Base-by-base conservation (phyloP, 495 filamentous ascomycete genomes). In the Penicillium crystallinum region DNA sequence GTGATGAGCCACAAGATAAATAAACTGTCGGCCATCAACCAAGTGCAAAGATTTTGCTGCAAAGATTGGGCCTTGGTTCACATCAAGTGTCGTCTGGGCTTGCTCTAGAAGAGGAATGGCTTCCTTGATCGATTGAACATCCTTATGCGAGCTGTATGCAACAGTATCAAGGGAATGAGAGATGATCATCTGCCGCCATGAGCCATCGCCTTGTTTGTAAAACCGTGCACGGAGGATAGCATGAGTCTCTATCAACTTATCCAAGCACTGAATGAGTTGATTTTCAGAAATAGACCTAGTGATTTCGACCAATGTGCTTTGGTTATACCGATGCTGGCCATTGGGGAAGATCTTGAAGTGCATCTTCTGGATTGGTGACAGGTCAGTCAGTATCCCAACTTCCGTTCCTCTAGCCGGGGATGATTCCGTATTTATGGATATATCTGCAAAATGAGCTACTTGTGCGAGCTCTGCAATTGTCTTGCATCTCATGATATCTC, bases 401-500 rank as follows among this genome's bases (percentile, higher is more conserved):
- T 12, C 31, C 12, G 25, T 4, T 8, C 4, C 25, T 34, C 31
- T 34, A 4, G 12, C 31, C 25, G 25, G 4, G n/a, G 31, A 4
- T 34, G 4, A 12, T 34, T 1, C 31, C n/a, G 31, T 12, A 14
- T 11, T 12, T 11, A n/a, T 34, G 12, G 31, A 29, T 29, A 29
- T 4, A 29, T 29, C 25, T 8, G 8, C 25, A 29, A 29, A 29
- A 29, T 8, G 25, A 29, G 25, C 25, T 29, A 29, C 25, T 29
- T 8, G 4, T 4, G 25, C 25, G 25, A 29, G 25, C 25, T 29
- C 25, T 29, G 25, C 4, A 29, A 29, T 29, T 25, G 38, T n/a
- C 18, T 41, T 21, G 38, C 38, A 22, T 22, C 38, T 6, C 8
- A 4, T 4, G 22, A 66, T 62, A 29, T 70, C 60, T 19, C 52